Conservation (phyloP, 2,329 filamentous ascomycete species). For the Diplodia seriata region DNA sequence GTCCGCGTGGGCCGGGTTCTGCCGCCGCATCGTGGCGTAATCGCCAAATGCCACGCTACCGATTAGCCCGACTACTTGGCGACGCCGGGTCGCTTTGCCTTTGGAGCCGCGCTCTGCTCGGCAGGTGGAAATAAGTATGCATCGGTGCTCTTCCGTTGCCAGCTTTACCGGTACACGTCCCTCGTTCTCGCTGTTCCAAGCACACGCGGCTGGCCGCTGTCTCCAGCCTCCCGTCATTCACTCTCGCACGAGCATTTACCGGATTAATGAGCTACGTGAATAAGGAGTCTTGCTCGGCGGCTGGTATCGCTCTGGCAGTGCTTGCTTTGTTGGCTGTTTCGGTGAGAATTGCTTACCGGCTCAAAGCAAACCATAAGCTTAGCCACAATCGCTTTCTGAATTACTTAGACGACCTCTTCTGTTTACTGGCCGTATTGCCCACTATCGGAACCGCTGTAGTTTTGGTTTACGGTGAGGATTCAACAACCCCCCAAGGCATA, state of each 20-base stretch:
- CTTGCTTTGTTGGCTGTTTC: constrained; percentile 4
- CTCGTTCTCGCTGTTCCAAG: neutral
- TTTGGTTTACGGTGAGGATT: neutral
- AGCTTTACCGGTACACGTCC: neutral
- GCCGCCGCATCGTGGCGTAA: constrained; percentile 3
- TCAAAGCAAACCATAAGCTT: neutral
- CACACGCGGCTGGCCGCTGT: neutral
- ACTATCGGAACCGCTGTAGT: constrained; percentile 1
- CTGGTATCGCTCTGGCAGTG: constrained; percentile 3
- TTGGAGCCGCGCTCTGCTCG: neutral
- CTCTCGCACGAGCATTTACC: too few species aligned
- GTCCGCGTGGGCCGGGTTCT: neutral
- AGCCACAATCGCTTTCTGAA: neutral
- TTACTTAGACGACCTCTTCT: constrained; percentile 14
- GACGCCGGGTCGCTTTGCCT: neutral
- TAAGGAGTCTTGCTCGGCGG: neutral
- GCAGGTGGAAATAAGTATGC: neutral
- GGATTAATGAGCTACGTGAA: constrained; percentile 10
- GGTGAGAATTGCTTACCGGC: constrained; percentile 2
- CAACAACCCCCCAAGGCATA: neutral
- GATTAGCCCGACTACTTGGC: neutral
- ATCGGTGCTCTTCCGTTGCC: neutral
- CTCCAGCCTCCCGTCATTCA: too few species aligned
- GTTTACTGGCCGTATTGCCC: neutral
- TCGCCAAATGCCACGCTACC: neutral